Conservation (phyloP, 2,329 filamentous ascomycete species). For the Bipolaris gigantea region DNA sequence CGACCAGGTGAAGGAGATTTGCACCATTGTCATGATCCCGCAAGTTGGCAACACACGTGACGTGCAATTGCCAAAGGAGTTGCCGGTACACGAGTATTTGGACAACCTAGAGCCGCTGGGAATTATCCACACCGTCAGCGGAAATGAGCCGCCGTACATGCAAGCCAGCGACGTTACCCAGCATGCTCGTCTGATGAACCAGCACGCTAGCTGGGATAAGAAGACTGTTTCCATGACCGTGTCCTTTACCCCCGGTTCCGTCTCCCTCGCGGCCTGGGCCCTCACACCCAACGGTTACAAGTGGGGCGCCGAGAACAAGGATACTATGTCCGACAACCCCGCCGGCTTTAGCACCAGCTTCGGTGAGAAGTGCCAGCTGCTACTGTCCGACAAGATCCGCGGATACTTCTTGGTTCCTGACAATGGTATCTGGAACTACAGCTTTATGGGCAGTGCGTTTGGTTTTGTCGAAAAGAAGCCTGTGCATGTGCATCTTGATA, state of each 20-base stretch:
- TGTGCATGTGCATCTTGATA: constrained; percentile 91
- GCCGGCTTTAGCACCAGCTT: constrained; percentile 89
- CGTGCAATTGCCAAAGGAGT: constrained; percentile 83
- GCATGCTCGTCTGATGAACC: constrained; percentile 85
- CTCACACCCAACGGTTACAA: constrained; percentile 91
- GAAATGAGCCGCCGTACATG: constrained; percentile 96
- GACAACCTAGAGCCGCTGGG: constrained; percentile 85
- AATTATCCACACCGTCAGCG: constrained; percentile 92
- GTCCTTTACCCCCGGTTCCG: constrained; percentile 93
- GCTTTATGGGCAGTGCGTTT: constrained; percentile 93
- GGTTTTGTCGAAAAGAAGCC: constrained; percentile 86
- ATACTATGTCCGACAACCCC: constrained; percentile 87
- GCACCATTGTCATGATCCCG: constrained; percentile 95
- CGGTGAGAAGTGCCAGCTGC: constrained; percentile 92
- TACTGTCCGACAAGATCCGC: constrained; percentile 89
- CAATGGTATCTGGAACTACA: constrained; percentile 92
- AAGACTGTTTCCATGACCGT: constrained; percentile 95
- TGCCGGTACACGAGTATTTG: constrained; percentile 91
- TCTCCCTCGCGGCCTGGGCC: constrained; percentile 91
- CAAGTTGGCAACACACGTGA: constrained; percentile 93
- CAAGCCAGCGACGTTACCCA: constrained; percentile 91
- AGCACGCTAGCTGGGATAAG: constrained; percentile 79
- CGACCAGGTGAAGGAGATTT: constrained; percentile 94
- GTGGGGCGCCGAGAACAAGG: constrained; percentile 96
- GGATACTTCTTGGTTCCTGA: constrained; percentile 97